Base-by-base conservation (phyloP, 768 basidiomycete species). In the Rubroboletus satanas region DNA sequence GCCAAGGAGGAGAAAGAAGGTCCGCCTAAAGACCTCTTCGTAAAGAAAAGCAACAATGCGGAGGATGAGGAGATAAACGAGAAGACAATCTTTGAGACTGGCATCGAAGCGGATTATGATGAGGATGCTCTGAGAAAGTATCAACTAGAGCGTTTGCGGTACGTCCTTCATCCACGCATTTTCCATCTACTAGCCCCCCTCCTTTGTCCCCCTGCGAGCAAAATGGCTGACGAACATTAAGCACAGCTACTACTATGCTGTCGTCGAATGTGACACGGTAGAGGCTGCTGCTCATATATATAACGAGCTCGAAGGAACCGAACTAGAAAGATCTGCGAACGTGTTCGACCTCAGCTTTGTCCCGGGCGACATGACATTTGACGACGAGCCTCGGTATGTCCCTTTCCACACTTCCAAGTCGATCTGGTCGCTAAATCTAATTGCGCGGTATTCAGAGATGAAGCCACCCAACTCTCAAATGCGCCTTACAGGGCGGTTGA, bases 291-390 rank as follows among this genome's bases (percentile, higher is more conserved):
- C 81, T 2, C 86, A 93, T 66, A 83, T 95, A 31, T 89, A 88
- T 66, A 72, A 79, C 32, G 94, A 98, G 67, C 79, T 98, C 26
- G 90, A 98, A 60, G 94, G 93, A 15, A 91, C 96, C 2, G 97
- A 99, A 69, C 81, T 98, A 15, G 97, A 98, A 70, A 85, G 93
- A 31, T 97, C 96, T 1, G 96, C 97, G 4, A 99, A 99, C 68
- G 81, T 98, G 7, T 88, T 99, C 56, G 91, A 99, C 67, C 73
- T 99, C 33, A 97, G 95, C 69, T 98, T 89, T 70, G 93, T 96
- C 11, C 92, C 93, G 0, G 85, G 93, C 31, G 87, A 79, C 23
- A 94, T 95, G 93, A 75, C 75, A 2, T 97, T 98, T 63, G 88
- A 88, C 18, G 81, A 82, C 15, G 84, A 89, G 54, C 82, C 77